phyloP scores from a whole-genome alignment of 306 rosid genomes.

The Rosa chinensis region DNA sequence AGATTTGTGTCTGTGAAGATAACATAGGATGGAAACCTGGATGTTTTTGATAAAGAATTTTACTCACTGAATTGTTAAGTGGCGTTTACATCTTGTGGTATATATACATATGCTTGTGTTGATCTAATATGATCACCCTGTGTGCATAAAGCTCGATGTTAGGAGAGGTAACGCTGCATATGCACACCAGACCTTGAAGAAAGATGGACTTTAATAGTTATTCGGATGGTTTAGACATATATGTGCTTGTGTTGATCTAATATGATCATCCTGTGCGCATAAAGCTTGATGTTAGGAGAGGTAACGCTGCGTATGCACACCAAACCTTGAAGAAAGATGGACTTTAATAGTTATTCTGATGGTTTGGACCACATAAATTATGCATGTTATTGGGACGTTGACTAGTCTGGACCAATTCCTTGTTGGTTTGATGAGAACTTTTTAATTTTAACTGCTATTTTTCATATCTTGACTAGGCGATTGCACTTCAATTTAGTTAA shows the following conservation, averaged over 20 bases:
- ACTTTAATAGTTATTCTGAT: not conserved
- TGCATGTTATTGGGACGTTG: not conserved
- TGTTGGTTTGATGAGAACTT: not conserved
- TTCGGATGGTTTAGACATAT: not conserved
- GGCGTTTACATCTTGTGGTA: not conserved
- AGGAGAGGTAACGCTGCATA: not conserved
- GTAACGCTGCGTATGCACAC: not conserved
- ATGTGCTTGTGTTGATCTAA: too few species aligned
- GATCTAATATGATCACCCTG: not conserved
- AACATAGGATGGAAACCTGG: not conserved
- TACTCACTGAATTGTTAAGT: not conserved
- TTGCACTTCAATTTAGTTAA: not conserved
- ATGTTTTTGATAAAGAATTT: not conserved
- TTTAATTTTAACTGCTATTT: not conserved
- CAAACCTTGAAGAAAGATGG: constrained; percentile 7
- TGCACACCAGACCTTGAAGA: not conserved
- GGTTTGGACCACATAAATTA: not conserved
- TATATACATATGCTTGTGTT: not conserved
- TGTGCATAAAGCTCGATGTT: not conserved
- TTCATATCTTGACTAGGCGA: not conserved
- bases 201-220: not conserved
- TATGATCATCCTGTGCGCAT: not conserved
- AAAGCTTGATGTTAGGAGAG: not conserved
- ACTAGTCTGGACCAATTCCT: not conserved
- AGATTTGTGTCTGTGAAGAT: not conserved